Evolutionary conservation across 805 yeast species (phyloP), one percentile per base, ranked within the genome.

Genomic region (Nakazawaea sp.): DNA sequence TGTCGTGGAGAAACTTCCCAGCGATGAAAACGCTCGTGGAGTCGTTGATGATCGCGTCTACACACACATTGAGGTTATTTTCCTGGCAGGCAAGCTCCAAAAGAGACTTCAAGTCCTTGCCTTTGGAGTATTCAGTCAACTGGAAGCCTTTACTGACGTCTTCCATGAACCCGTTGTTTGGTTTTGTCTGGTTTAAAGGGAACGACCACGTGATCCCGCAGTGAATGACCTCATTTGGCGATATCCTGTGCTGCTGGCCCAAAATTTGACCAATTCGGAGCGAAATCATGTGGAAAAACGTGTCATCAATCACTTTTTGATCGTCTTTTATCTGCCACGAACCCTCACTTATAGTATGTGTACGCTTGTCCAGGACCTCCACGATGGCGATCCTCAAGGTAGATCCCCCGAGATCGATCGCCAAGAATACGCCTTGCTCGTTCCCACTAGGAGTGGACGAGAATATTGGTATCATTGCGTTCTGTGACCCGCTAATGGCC

Each of bases 11-110:
- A 11, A 53, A 53, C 15, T 53, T 46, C 8, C 78, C 79, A 0
- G 84, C 69, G 9, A 79, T 58, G 49, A 67, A 72, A 0, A 78
- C 83, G 0, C 84, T 79, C n/a, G 77, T 66, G 1, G 84, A 72
- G 49, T 77, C 88, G 52, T 81, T 81, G 21, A 79, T 58, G 27
- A 80, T 65, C 12, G 66, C 55, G 42, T 61, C 53, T 17, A 79
- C 64, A 12, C 58, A 51, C 13, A 70, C 53, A 1, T 45, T 35
- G 7, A 68, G 32, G 11, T 48, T 45, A 30, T 49, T 48, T 8
- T 48, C 46, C 3, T 38, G 18, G 40, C 67, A 56, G 2, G 59
- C 50, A 3, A 44, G 30, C 44, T 65, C 68, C 27, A 79, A 45
- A 6, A 78, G 43, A 2, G 43, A 36, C 33, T 64, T 63, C 24